Evolutionary conservation across 2,329 filamentous ascomycete species (phyloP).

Genomic region (Coleophoma cylindrospora): DNA sequence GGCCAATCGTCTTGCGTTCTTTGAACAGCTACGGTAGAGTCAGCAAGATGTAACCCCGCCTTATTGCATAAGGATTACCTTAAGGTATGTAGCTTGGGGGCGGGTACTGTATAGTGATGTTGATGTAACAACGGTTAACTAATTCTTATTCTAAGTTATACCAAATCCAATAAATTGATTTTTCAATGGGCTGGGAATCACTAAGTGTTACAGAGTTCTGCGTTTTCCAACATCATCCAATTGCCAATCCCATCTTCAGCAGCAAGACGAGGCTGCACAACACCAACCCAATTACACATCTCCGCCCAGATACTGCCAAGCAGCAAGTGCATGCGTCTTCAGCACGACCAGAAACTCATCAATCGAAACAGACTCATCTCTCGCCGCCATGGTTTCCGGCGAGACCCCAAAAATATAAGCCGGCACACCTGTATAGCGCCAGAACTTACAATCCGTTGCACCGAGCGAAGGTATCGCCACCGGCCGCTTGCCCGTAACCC

Average conservation of each 20-base stretch:
- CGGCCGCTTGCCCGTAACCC: conserved; percentile 20
- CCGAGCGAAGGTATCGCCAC: conserved; percentile 31
- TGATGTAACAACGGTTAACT: too few relatives aligned
- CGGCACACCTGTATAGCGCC: conserved; percentile 29
- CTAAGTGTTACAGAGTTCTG: not conserved
- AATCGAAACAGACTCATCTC: conserved; percentile 19
- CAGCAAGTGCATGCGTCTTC: conserved; percentile 25
- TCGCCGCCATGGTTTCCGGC: conserved; percentile 21
- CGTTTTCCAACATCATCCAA: not conserved
- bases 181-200: not conserved
- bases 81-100: too few relatives aligned
- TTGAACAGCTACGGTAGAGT: too few relatives aligned
- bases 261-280: not conserved
- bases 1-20: too few relatives aligned
- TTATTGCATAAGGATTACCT: too few relatives aligned
- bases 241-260: not conserved
- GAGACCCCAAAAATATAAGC: conserved; percentile 30
- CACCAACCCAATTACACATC: not conserved
- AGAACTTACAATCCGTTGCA: conserved; percentile 36
- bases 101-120: too few relatives aligned
- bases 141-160: too few relatives aligned
- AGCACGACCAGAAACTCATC: conserved; percentile 26
- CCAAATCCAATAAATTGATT: too few relatives aligned
- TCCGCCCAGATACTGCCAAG: conserved; percentile 23
- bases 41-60: too few relatives aligned